These are phyloP conservation scores for Pyracantha coccinea DNA, from an alignment of 331 rosid species.

Conservation along the genomic window DNA sequence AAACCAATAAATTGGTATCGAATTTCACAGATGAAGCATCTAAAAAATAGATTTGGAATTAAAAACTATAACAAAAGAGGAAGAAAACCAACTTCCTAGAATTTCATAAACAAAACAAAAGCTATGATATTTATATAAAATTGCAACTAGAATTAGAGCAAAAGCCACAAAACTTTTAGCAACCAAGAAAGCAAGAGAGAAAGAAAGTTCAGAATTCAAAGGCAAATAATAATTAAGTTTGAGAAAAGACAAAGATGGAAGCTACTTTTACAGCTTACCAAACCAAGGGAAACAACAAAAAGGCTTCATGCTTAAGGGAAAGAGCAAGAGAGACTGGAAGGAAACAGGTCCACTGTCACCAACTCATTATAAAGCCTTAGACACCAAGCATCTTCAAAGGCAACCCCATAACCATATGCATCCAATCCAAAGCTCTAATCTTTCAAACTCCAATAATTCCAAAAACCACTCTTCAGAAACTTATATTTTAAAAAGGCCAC, in stretches of 20 bases:
- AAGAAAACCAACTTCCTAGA: neutral
- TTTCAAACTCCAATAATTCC: conserved; percentile 6
- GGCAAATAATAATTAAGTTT: conserved; percentile 11
- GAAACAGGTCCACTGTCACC: conserved; percentile 69
- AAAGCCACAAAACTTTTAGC: neutral
- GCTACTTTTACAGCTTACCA: conserved; percentile 54
- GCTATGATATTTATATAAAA: conserved; percentile 1
- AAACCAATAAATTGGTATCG: neutral
- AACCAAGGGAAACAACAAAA: conserved; percentile 43
- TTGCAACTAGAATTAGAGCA: neutral
- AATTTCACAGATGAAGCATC: conserved; percentile 20
- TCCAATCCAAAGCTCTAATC: conserved; percentile 24
- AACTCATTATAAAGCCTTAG: conserved; percentile 71
- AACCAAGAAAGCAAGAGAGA: conserved; percentile 30
- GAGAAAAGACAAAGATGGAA: conserved; percentile 47
- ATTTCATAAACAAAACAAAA: neutral
- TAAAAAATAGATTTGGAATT: conserved; percentile 1
- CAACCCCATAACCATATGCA: conserved; percentile 26
- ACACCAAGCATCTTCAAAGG: conserved; percentile 60
- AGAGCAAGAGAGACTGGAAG: conserved; percentile 33
- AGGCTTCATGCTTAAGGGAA: conserved; percentile 64
- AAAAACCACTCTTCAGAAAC: neutral
- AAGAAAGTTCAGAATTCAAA: conserved; percentile 23
- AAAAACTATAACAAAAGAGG: conserved; percentile 14
- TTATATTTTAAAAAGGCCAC: neutral